phyloP scores from a whole-genome alignment of 2,329 filamentous ascomycete genomes.

The Neofusicoccum laricinum region DNA sequence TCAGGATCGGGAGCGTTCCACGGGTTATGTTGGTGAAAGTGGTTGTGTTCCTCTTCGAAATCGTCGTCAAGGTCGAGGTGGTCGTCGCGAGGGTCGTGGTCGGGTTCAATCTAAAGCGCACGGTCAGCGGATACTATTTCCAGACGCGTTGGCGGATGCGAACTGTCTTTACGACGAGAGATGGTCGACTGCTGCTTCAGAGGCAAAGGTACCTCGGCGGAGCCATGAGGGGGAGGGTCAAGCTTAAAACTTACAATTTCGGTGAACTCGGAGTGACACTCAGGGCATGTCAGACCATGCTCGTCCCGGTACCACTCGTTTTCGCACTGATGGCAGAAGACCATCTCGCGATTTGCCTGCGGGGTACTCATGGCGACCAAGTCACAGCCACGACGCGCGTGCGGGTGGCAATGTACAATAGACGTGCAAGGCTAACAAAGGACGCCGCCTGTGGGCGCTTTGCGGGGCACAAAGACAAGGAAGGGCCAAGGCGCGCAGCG shows the following conservation, averaged over 20 bases:
- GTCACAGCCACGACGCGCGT: constrained; percentile 3
- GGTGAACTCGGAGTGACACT: constrained; percentile 73
- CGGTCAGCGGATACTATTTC: constrained; percentile 21
- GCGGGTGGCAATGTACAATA: background rate
- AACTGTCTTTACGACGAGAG: background rate
- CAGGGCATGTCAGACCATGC: constrained; percentile 68
- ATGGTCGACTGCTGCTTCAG: background rate
- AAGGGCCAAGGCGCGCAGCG: background rate
- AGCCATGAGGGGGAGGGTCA: constrained; percentile 4
- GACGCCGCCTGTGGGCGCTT: background rate
- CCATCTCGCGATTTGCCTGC: constrained; percentile 55
- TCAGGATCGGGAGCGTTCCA: constrained; percentile 50
- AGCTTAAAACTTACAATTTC: constrained; percentile 69
- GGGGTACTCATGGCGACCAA: background rate
- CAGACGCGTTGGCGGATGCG: background rate
- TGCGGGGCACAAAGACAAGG: background rate
- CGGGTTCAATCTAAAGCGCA: constrained; percentile 33
- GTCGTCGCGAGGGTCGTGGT: constrained; percentile 61
- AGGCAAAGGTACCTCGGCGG: background rate
- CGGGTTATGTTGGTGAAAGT: constrained; percentile 42
- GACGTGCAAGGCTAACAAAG: constrained; percentile 1
- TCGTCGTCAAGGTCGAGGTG: constrained; percentile 29
- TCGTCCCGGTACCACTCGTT: constrained; percentile 78
- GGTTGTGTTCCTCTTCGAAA: constrained; percentile 31
- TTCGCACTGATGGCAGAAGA: constrained; percentile 81